Base-by-base conservation (phyloP, 345 rosid genomes). In the Lepidium sativum region DNA sequence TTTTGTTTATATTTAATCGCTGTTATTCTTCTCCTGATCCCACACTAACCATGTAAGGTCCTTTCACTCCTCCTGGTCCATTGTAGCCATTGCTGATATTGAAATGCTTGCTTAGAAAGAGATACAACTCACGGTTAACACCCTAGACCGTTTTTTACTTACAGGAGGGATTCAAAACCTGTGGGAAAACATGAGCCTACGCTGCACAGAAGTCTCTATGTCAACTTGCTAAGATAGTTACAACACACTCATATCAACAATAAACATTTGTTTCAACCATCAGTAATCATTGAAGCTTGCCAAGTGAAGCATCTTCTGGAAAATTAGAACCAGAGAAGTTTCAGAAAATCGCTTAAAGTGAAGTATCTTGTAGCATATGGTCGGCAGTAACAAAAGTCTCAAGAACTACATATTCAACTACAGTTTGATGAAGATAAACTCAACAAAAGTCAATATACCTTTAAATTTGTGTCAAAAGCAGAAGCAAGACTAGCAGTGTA, bases 401-500 rank as follows among this genome's bases (percentile, higher is more conserved):
- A 33, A 54, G 6, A 66, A 54, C n/a, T 49, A 25, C 7, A 53
- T 11, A 12, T 44, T 17, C 8, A 60, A 45, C 27, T 20, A 8
- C 12, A 47, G 4, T 15, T 15, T 5, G 11, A 39, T 29, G 6
- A 50, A 20, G 9, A 32, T 2, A 61, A 61, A 4, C 43, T 61
- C 2, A 4, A 62, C 21, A 34, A 45, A 18, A 21, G 21, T 35
- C n/a, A 54, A 54, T 9, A n/a, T 59, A 86, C 97, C 97, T 91
- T 91, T 72, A 91, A 79, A 78, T 91, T 91, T 34, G 96, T 86
- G 60, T 88, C 98, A 64, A 91, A 91, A 31, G 96, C 88, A 53
- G 94, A 84, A 31, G 98, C 87, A 48, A 86, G 75, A 72, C 83
- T 88, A 51, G 98, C 96, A 21, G 98, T 91, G 65, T 91, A 91